phyloP scores from a whole-genome alignment of 345 rosid species.

The Iberis pinnata region DNA sequence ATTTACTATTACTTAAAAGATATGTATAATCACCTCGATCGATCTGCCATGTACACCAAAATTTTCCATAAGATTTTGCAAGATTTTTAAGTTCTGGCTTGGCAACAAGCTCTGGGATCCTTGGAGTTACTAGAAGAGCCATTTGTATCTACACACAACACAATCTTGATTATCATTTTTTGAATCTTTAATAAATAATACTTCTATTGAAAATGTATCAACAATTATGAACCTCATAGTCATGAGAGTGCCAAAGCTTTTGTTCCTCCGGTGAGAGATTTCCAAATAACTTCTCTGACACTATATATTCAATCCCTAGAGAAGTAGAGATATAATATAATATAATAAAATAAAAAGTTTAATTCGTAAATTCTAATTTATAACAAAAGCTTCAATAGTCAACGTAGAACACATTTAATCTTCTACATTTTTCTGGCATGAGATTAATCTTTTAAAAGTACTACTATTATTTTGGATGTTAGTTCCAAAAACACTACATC shows the following conservation, averaged over 20 bases:
- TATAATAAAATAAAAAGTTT: not conserved
- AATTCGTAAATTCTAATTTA: not conserved
- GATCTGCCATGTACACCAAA: constrained; percentile 88
- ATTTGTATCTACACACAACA: constrained; percentile 43
- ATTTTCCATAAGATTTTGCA: constrained; percentile 69
- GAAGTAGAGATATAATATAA: not conserved
- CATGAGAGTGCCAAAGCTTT: constrained; percentile 89
- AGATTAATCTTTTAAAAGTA: too few relatives aligned
- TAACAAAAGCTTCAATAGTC: not conserved
- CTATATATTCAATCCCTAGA: constrained; percentile 65
- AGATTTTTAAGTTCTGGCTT: constrained; percentile 58
- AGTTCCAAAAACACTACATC: too few relatives aligned
- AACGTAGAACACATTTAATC: too few relatives aligned
- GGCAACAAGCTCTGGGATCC: constrained; percentile 54
- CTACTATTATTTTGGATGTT: too few relatives aligned
- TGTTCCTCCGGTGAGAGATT: constrained; percentile 56
- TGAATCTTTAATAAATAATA: not conserved
- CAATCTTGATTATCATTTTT: not conserved
- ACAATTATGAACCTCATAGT: constrained; percentile 49
- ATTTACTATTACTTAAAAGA: not conserved
- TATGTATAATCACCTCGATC: constrained; percentile 47
- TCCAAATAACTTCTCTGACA: constrained; percentile 56
- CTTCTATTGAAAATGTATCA: not conserved
- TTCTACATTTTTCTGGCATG: too few relatives aligned
- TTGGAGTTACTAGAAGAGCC: constrained; percentile 59